These are phyloP conservation scores for Ascocoryne sarcoides DNA, from an alignment of 2,329 filamentous ascomycete genomes.

Conservation along the genomic window DNA sequence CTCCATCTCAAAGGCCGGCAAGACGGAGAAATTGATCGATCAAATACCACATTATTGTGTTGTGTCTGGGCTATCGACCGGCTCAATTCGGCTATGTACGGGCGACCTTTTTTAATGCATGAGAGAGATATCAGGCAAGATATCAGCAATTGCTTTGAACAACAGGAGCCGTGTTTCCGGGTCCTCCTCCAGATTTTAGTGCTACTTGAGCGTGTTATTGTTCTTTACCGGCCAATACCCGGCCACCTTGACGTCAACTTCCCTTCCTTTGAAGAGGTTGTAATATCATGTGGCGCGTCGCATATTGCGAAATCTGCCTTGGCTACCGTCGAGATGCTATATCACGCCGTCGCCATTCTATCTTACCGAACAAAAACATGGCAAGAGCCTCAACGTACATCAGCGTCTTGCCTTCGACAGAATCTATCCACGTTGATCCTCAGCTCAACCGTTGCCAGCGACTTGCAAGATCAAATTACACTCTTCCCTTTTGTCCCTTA, in stretches of 20 bases:
- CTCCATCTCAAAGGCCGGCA: conserved; percentile 39
- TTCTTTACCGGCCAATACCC: conserved; percentile 45
- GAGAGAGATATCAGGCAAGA: conserved; percentile 50
- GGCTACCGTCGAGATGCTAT: conserved; percentile 50
- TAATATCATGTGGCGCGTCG: conserved; percentile 12
- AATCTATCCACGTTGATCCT: conserved; percentile 15
- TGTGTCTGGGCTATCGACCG: conserved; percentile 53
- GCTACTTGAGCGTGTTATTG: conserved; percentile 50
- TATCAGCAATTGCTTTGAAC: conserved; percentile 40
- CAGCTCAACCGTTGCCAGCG: conserved; percentile 12
- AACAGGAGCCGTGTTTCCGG: conserved; percentile 46
- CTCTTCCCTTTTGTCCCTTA: conserved; percentile 53
- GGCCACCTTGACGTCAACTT: conserved; percentile 19
- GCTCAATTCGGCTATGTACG: conserved; percentile 50
- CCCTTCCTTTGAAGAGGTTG: conserved; percentile 27
- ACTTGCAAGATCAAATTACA: conserved; percentile 32
- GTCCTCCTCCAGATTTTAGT: conserved; percentile 46
- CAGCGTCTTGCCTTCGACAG: conserved; percentile 18
- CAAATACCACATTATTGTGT: conserved; percentile 38
- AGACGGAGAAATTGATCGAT: conserved; percentile 31
- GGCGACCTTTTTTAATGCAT: conserved; percentile 50
- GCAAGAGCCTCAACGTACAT: conserved; percentile 14
- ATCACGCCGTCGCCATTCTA: conserved; percentile 55
- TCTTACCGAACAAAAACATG: conserved; percentile 40
- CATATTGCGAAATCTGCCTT: conserved; percentile 14